Evolutionary conservation across 768 basidiomycete genomes (phyloP).

Genomic region (Tephrocybe sp.): DNA sequence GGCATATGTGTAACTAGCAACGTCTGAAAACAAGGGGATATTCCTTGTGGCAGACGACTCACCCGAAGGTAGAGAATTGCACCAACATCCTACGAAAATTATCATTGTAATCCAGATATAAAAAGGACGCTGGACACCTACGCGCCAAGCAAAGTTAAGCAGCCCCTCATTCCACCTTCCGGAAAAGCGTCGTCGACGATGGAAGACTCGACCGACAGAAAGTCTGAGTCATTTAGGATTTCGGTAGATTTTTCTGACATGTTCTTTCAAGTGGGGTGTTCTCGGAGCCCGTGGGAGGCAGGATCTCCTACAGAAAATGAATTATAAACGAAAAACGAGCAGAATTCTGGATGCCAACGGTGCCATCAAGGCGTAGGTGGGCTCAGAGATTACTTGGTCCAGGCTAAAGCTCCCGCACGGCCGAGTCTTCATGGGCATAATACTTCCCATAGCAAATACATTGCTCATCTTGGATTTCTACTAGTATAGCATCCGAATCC

Average conservation of each 20-base stretch:
- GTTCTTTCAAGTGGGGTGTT: neutral
- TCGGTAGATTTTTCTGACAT: slow-evolving; percentile 2
- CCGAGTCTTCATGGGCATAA: too few species aligned
- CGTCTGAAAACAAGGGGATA: too few species aligned
- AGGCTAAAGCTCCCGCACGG: too few species aligned
- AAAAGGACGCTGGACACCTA: neutral
- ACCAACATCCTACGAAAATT: slow-evolving; percentile 13
- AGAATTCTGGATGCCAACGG: too few species aligned
- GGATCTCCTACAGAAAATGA: too few species aligned
- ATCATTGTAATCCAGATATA: neutral
- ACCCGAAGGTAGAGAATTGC: slow-evolving; percentile 21
- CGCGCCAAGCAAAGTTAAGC: slow-evolving; percentile 14
- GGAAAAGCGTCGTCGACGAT: neutral
- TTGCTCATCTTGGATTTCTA: too few species aligned
- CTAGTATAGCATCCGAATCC: too few species aligned
- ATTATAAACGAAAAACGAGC: too few species aligned
- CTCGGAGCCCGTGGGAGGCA: neutral
- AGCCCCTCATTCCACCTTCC: slow-evolving; percentile 5
- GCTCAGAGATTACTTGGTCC: too few species aligned
- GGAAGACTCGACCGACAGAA: neutral
- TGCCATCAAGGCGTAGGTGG: too few species aligned
- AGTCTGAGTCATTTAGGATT: neutral
- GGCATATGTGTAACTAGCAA: neutral
- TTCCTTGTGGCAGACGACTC: neutral
- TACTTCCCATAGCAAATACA: too few species aligned